These are phyloP conservation scores for Acrocalymma vagum DNA, from an alignment of 2,329 filamentous ascomycete genomes.

Conservation along the genomic window DNA sequence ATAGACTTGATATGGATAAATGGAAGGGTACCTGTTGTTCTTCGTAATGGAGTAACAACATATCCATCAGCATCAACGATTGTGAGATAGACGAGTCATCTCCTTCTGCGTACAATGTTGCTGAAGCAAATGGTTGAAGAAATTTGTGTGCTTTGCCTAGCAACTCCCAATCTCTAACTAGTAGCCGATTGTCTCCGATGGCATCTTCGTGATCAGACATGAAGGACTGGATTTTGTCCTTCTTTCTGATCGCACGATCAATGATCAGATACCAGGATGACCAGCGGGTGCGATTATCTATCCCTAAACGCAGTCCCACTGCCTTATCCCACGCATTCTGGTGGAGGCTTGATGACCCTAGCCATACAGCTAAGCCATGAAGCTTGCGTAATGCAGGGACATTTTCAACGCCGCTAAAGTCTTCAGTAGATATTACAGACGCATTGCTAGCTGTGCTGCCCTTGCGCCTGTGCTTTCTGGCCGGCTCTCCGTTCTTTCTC, in stretches of 20 bases:
- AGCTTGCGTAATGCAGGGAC: slow-evolving; percentile 5
- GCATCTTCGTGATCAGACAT: slow-evolving; percentile 5
- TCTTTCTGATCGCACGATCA: slow-evolving; percentile 6
- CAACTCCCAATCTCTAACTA: slow-evolving; percentile 5
- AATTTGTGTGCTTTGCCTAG: slow-evolving; percentile 6
- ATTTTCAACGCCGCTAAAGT: slow-evolving; percentile 1
- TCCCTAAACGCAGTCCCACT: slow-evolving; percentile 4
- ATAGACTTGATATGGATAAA: slow-evolving; percentile 3
- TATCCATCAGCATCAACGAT: slow-evolving; percentile 5
- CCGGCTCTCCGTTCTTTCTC: too few relatives aligned
- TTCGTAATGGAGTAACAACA: slow-evolving; percentile 6
- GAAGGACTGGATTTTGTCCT: slow-evolving; percentile 5
- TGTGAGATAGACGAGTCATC: slow-evolving; percentile 9
- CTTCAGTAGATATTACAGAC: too few relatives aligned
- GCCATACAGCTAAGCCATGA: slow-evolving; percentile 3
- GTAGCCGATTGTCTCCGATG: slow-evolving; percentile 4
- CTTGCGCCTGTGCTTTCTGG: too few relatives aligned
- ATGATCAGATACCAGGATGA: slow-evolving; percentile 10
- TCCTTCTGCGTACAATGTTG: slow-evolving; percentile 9
- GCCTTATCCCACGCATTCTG: background rate
- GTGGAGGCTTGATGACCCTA: slow-evolving; percentile 1
- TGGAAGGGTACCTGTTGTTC: slow-evolving; percentile 5
- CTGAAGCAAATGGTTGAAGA: slow-evolving; percentile 9
- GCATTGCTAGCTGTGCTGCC: background rate
- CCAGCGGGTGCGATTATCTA: slow-evolving; percentile 10